Base-by-base conservation (phyloP, 148 eudicot genomes). In the Camellia sinensis region DNA sequence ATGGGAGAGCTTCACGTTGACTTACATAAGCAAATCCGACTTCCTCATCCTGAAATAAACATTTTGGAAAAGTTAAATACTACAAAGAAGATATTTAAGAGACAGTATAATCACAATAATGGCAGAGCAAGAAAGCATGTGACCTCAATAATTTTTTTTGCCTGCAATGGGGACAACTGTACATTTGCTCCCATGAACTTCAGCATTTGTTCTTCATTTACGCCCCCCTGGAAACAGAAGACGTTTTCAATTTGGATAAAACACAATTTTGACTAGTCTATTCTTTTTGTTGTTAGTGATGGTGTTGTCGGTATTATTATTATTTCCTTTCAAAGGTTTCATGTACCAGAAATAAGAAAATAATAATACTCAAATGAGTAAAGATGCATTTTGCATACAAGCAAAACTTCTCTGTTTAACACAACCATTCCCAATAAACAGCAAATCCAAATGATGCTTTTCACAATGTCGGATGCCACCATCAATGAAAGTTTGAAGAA, bases 141-240 rank as follows among this genome's bases (percentile, higher is more conserved):
- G 78, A 93, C 99, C 99, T 95, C 99, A 74, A 95, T 89, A 82
- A 95, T 91, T 71, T 78, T 83, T 83, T 95, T 95, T 52, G 98
- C 99, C 69, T 91, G 99, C 84, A 87, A 81, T 41, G 97, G 87
- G 7, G 91, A 86, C 80, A 95, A 80, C 50, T 79, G 87, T 13
- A 92, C 91, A 79, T 95, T 93, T 77, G 99, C 97, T 68, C 99
- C 99, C 92, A 95, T 92, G 86, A 82, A 89, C 83, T 89, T 94
- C 86, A 95, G 88, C 97, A 95, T 95, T 82, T 95, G 99, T 80
- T 93, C 99, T 84, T 95, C 99, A 50, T 93, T 95, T 78, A 95
- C 86, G 73, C 99, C 99, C 29, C 97, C 99, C 99, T 95, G 87
- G 41, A 76, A 54, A 82, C 19, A 77, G 50, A 63, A 54, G 41